Evolutionary conservation across 1,139 yeast species (phyloP).

Genomic region (Taphrina deformans): DNA sequence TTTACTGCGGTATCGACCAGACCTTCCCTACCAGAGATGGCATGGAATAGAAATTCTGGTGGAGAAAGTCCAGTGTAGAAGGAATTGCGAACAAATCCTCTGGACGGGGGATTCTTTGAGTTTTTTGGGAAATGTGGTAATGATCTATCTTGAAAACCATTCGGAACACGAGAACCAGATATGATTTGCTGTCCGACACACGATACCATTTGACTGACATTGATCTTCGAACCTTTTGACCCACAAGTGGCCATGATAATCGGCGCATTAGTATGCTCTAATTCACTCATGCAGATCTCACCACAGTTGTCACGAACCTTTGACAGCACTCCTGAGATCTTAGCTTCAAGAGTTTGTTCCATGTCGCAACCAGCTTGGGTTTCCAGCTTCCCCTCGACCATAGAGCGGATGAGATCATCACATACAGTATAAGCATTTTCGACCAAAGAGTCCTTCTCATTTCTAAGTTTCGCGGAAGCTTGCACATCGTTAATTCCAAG

Average conservation of each 20-base stretch:
- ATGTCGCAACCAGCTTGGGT: slow-evolving; percentile 99
- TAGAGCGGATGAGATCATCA: slow-evolving; percentile 81
- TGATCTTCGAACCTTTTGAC: slow-evolving; percentile 94
- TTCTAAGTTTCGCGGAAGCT: slow-evolving; percentile 76
- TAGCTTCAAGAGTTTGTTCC: slow-evolving; percentile 96
- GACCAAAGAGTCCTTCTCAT: slow-evolving; percentile 82
- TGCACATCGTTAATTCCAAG: slow-evolving; percentile 98
- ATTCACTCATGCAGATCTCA: slow-evolving; percentile 89
- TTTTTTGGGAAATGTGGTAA: slow-evolving; percentile 95
- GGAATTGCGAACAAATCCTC: slow-evolving; percentile 96
- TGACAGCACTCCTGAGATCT: slow-evolving; percentile 91
- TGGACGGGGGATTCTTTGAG: slow-evolving; percentile 95
- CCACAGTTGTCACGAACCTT: slow-evolving; percentile 99
- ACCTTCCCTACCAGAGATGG: slow-evolving; percentile 99
- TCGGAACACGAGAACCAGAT: slow-evolving; percentile 98
- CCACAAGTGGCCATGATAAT: slow-evolving; percentile 99
- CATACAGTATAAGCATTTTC: slow-evolving; percentile 88
- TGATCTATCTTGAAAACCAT: slow-evolving; percentile 98
- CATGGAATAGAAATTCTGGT: slow-evolving; percentile 96
- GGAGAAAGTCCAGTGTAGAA: slow-evolving; percentile 92
- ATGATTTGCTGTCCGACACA: slow-evolving; percentile 99
- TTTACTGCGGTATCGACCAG: slow-evolving; percentile 98
- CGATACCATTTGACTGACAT: slow-evolving; percentile 99
- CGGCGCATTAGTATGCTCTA: slow-evolving; percentile 91
- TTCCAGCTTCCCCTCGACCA: slow-evolving; percentile 83